A percentile compares a stretch with the other conserved stretches of the same genome.
phyloP scores from a whole-genome alignment of 371 early-diverging fungal genomes.

The Mucor irregularis region DNA sequence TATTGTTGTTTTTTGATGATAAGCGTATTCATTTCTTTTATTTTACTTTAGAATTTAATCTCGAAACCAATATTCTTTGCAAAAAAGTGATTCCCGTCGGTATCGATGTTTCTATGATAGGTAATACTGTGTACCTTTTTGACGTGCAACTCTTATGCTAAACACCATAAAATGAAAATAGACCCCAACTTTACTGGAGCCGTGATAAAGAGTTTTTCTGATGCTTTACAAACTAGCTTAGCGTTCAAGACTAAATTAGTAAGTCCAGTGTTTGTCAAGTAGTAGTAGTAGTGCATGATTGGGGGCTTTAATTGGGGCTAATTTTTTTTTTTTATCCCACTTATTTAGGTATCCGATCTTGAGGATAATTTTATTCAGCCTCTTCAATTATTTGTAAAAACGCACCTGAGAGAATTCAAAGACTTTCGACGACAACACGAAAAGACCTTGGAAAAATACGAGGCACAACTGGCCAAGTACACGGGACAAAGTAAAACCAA shows the following conservation, averaged over 20 bases:
- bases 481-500: slow-evolving; percentile 61
- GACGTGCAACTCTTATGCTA: no score
- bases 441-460: slow-evolving; percentile 63
- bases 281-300: slow-evolving; percentile 27
- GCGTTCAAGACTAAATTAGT: slow-evolving; percentile 61
- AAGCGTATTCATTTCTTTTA: background rate
- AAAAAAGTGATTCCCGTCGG: slow-evolving; percentile 35
- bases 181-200: slow-evolving; percentile 50
- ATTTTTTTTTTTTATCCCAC: no score
- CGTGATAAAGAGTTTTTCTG: slow-evolving; percentile 51
- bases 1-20: background rate
- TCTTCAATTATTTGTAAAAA: slow-evolving; percentile 61
- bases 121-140: no score
- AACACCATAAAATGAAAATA: no score
- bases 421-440: slow-evolving; percentile 62
- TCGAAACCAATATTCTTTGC: slow-evolving; percentile 27
- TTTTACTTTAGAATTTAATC: slow-evolving; percentile 27
- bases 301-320: slow-evolving; percentile 28
- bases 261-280: slow-evolving; percentile 24
- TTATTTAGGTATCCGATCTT: slow-evolving; percentile 55
- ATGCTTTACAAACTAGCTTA: slow-evolving; percentile 56
- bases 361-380: slow-evolving; percentile 63
- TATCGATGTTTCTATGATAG: slow-evolving; percentile 43
- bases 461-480: slow-evolving; percentile 61
- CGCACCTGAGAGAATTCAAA: slow-evolving; percentile 64